These are phyloP conservation scores for Arthrobotrys entomopaga DNA, from an alignment of 2,329 filamentous ascomycete genomes.

Conservation along the genomic window DNA sequence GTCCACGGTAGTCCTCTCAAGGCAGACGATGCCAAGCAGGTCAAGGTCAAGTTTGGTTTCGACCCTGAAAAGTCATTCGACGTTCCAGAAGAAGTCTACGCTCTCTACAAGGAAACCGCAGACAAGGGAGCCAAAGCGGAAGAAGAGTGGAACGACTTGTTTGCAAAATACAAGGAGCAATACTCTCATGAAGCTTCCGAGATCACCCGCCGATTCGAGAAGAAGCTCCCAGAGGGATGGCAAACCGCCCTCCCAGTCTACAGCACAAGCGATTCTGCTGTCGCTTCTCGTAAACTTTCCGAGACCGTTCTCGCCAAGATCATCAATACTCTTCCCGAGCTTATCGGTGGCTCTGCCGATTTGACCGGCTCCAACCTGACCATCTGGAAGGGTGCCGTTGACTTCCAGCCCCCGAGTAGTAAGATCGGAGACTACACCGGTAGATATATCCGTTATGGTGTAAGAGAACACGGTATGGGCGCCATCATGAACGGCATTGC, in stretches of 20 bases:
- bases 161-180: constrained; percentile 83
- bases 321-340: constrained; percentile 82
- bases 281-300: constrained; percentile 95
- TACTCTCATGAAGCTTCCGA: constrained; percentile 83
- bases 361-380: constrained; percentile 99
- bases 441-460: constrained; percentile 91
- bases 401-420: constrained; percentile 91
- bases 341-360: constrained; percentile 95
- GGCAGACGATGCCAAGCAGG: constrained; percentile 88
- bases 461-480: constrained; percentile 91
- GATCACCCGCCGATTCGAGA: constrained; percentile 79
- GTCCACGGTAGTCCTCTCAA: constrained; percentile 97
- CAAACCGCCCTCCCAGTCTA: constrained; percentile 88
- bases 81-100: constrained; percentile 94
- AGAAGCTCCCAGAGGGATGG: constrained; percentile 94
- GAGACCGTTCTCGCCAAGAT: constrained; percentile 92
- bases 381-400: constrained; percentile 93
- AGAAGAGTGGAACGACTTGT: constrained; percentile 92
- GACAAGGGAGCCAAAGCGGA: constrained; percentile 87
- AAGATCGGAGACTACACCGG: constrained; percentile 89
- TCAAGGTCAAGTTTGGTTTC: constrained; percentile 96
- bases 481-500: constrained; percentile 94
- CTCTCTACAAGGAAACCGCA: constrained; percentile 84
- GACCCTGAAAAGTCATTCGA: constrained; percentile 92
- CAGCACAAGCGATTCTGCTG: constrained; percentile 82